These are phyloP conservation scores for Nematocida minor DNA, from an alignment of 371 early-diverging fungal genomes.

Conservation along the genomic window DNA sequence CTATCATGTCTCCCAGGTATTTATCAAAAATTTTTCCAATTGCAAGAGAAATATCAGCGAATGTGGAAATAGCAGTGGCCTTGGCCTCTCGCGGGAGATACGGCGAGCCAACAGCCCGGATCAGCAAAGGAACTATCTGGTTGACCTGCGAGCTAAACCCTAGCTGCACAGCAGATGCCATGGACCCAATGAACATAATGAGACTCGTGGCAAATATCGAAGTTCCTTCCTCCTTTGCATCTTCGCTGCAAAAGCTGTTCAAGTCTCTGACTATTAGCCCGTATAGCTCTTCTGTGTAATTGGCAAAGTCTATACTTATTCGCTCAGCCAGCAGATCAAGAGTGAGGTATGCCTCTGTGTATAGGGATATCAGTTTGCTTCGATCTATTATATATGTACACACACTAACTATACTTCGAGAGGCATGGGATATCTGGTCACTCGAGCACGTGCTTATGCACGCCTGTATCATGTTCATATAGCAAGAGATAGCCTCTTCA, in stretches of 20 bases:
- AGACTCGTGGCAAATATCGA: slow-evolving; percentile 47
- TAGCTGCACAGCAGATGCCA: slow-evolving; percentile 53
- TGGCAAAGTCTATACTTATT: slow-evolving; percentile 34
- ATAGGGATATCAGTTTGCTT: not conserved
- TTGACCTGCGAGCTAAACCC: slow-evolving; percentile 53
- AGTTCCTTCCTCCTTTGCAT: slow-evolving; percentile 1
- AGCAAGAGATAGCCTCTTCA: slow-evolving; percentile 59
- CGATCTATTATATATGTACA: slow-evolving; percentile 48
- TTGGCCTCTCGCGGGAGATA: slow-evolving; percentile 67
- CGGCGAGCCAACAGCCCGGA: slow-evolving; percentile 40
- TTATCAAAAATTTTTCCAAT: slow-evolving; percentile 75
- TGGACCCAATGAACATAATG: slow-evolving; percentile 56
- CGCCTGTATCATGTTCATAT: slow-evolving; percentile 54
- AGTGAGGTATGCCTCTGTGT: slow-evolving; percentile 61
- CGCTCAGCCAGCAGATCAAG: slow-evolving; percentile 38
- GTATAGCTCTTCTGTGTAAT: slow-evolving; percentile 35
- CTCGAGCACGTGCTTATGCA: not conserved
- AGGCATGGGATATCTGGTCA: not conserved
- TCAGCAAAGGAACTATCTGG: slow-evolving; percentile 46
- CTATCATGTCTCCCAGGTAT: slow-evolving; percentile 67
- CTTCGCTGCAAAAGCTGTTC: not conserved
- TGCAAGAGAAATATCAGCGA: slow-evolving; percentile 91
- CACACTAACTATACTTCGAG: slow-evolving; percentile 10
- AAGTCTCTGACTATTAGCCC: slow-evolving; percentile 56
- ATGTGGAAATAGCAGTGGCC: slow-evolving; percentile 80